A percentile compares a stretch with the other conserved stretches of the same genome.
Evolutionary conservation across 805 yeast species (phyloP).

Genomic region (Lipomyces orientalis): DNA sequence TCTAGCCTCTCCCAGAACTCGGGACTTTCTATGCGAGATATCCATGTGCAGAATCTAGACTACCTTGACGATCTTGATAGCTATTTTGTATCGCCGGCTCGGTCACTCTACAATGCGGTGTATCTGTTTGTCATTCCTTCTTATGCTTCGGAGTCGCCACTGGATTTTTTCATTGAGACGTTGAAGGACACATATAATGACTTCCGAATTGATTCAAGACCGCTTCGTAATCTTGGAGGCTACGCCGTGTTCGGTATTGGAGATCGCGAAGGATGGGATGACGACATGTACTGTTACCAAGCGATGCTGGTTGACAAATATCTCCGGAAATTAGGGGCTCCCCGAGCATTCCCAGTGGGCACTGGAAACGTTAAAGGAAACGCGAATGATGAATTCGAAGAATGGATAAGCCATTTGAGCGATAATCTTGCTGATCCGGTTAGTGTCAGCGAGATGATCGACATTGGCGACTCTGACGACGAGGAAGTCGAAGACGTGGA

Average conservation of each 20-base stretch:
- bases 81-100: constrained; percentile 69
- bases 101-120: constrained; percentile 46
- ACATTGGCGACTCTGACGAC: constrained; percentile 62
- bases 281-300: constrained; percentile 81
- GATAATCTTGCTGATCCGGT: constrained; percentile 64
- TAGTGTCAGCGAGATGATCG: constrained; percentile 64
- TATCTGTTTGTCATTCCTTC: constrained; percentile 84
- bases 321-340: constrained; percentile 82
- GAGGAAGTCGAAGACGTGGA: constrained; percentile 46
- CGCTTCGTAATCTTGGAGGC: constrained; percentile 71
- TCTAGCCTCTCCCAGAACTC: constrained; percentile 46
- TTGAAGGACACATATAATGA: constrained; percentile 81
- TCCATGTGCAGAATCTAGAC: constrained; percentile 70
- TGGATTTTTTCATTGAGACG: constrained; percentile 83
- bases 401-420: constrained; percentile 69
- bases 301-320: constrained; percentile 74
- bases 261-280: constrained; percentile 82
- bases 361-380: constrained; percentile 74
- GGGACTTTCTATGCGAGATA: constrained; percentile 38
- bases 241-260: constrained; percentile 88
- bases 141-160: constrained; percentile 89
- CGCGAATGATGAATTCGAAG: constrained; percentile 62
- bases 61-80: constrained; percentile 85
- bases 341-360: constrained; percentile 83
- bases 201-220: constrained; percentile 83